Conservation (phyloP, 1,139 yeast genomes). For the Lodderomyces theae region DNA sequence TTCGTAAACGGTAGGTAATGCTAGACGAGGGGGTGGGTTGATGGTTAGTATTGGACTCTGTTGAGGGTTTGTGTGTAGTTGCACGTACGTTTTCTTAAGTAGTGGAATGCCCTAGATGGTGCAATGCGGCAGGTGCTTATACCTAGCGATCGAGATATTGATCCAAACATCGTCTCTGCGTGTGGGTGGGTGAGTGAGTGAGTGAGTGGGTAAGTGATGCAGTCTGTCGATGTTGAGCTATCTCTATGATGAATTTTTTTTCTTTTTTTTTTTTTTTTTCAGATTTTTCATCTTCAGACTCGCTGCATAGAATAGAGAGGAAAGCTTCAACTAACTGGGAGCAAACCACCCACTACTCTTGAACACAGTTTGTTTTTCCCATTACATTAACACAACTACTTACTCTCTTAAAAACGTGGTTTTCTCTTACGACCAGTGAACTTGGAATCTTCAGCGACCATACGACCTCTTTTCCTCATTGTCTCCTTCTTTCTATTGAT, state of each 20-base stretch:
- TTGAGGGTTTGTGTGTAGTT: neutral
- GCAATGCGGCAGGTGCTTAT: conserved; percentile 10
- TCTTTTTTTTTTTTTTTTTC: conserved; percentile 5
- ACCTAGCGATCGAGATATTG: conserved; percentile 14
- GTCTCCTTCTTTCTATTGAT: conserved; percentile 90
- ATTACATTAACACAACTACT: no score
- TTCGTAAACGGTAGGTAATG: conserved; percentile 43
- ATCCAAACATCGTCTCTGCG: conserved; percentile 18
- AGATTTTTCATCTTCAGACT: conserved; percentile 6
- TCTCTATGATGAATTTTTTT: neutral
- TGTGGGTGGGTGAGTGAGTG: no score
- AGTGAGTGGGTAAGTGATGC: no score
- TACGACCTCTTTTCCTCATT: conserved; percentile 87
- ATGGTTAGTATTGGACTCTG: conserved; percentile 17
- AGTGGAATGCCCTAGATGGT: conserved; percentile 21
- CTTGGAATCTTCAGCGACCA: conserved; percentile 85
- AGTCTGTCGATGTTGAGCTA: conserved; percentile 5
- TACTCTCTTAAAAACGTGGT: conserved; percentile 57
- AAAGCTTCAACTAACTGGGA: no score
- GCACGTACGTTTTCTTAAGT: conserved; percentile 23
- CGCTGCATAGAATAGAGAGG: no score
- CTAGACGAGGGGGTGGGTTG: conserved; percentile 3
- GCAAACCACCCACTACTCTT: no score
- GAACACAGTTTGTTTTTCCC: no score
- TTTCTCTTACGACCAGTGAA: conserved; percentile 93